Evolutionary conservation across 2,329 filamentous ascomycete species (phyloP).

Genomic region (Nothopassalora personata): DNA sequence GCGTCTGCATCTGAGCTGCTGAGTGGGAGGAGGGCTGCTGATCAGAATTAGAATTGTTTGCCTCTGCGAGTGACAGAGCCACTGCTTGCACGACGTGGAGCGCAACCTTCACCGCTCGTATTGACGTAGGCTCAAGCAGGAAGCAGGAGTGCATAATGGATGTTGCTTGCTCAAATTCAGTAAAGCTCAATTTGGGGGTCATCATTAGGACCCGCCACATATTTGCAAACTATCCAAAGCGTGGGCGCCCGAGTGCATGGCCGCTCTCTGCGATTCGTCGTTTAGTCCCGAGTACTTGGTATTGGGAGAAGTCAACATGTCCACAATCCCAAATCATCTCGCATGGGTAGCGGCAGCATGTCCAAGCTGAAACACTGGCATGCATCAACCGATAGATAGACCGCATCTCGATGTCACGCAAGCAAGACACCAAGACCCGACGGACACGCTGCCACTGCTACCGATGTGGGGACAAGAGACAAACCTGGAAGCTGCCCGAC

Average conservation of each 20-base stretch:
- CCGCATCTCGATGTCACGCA: not conserved
- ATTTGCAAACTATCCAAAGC: not conserved
- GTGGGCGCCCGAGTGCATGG: constrained; percentile 3
- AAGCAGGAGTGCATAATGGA: not conserved
- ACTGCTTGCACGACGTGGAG: constrained; percentile 1
- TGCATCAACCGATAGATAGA: not conserved
- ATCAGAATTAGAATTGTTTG: not conserved
- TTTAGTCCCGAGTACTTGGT: not conserved
- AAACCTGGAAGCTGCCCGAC: not conserved
- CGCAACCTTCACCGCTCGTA: not conserved
- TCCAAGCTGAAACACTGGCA: not conserved
- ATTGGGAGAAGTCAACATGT: not conserved
- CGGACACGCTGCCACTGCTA: not conserved
- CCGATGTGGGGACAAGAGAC: not conserved
- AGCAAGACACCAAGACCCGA: not conserved
- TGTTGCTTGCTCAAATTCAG: not conserved
- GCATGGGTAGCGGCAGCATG: not conserved
- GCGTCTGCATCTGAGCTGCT: constrained; percentile 4
- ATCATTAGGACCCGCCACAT: not conserved
- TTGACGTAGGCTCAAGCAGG: too few relatives aligned
- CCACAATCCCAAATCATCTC: not conserved
- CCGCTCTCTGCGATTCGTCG: constrained; percentile 1
- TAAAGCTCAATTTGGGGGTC: not conserved
- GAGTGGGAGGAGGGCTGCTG: not conserved
- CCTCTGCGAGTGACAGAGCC: not conserved